A percentile compares a stretch with the other conserved stretches of the same genome.
phyloP scores from a whole-genome alignment of 129 eudicot species.

The Smallanthus sonchifolius region DNA sequence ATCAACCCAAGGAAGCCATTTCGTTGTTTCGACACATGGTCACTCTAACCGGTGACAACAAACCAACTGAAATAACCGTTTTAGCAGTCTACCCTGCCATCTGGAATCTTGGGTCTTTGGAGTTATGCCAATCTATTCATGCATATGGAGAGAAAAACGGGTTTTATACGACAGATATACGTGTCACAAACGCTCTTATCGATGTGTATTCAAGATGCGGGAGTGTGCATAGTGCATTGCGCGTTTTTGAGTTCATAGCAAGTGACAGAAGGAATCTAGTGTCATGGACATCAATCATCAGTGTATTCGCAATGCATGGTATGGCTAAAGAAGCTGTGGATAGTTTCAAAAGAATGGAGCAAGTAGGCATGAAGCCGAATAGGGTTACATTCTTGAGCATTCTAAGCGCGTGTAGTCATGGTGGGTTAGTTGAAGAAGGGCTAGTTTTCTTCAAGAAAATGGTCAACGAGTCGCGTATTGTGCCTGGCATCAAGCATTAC shows the following conservation, averaged over 20 bases:
- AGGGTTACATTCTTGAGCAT: constrained; percentile 55
- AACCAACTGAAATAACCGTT: constrained; percentile 40
- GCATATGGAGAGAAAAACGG: constrained; percentile 39
- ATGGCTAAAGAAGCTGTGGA: constrained; percentile 42
- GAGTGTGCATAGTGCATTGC: constrained; percentile 32
- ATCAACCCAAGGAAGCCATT: constrained; percentile 28
- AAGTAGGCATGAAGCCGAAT: constrained; percentile 45
- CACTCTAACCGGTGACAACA: background rate
- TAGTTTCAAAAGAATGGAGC: constrained; percentile 44
- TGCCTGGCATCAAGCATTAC: constrained; percentile 47
- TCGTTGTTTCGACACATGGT: constrained; percentile 36
- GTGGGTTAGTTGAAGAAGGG: constrained; percentile 57
- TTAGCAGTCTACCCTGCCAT: constrained; percentile 40
- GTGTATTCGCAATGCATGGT: constrained; percentile 53
- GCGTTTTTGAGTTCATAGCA: constrained; percentile 36
- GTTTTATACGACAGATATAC: constrained; percentile 27
- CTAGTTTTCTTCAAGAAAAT: constrained; percentile 40
- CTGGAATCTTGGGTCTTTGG: constrained; percentile 39
- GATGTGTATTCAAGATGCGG: constrained; percentile 62
- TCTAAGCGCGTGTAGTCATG: constrained; percentile 63
- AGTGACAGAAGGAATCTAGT: constrained; percentile 35
- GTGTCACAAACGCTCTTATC: constrained; percentile 41
- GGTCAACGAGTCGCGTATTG: constrained; percentile 35
- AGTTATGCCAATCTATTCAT: constrained; percentile 39
- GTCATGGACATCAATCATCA: constrained; percentile 55